Base-by-base conservation (phyloP, 139 green algal genomes). In the Pedinophyceae sp. region DNA sequence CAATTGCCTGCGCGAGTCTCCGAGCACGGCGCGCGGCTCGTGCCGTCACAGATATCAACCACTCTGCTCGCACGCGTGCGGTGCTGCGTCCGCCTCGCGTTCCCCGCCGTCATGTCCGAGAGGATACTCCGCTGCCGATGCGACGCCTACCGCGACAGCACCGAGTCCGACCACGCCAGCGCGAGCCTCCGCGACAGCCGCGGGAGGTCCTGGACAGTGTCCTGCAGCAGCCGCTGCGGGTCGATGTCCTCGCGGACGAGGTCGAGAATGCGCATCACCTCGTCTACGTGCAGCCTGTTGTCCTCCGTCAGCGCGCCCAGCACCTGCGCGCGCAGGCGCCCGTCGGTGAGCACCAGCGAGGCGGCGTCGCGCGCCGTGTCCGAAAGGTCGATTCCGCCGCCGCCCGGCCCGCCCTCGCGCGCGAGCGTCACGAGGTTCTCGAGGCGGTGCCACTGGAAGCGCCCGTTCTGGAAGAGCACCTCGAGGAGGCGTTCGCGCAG, bases 381-480 rank as follows among this genome's bases (percentile, higher is more conserved):
- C n/a, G 62, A 83, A 56, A 96, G 69, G 67, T 95, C 85, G 26
- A 98, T 68, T 7, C 71, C 72, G 24, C 43, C 51, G 4, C 24
- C 48, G 22, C 46, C 29, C 15, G 17, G 24, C 27, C 27, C 7
- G 25, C 78, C 77, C 49, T 93, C 77, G 39, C 65, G 65, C 15
- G 88, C 88, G 20, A 97, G 76, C 28, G 53, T 50, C 26, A 98
- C 77, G 40, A 98, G 73, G 75, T 98, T 98, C 60, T 93, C 78
- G 46, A 97, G 75, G 24, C 90, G 74, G 60, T 83, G 72, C 91
- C 91, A 98, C 63, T 94, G 85, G 67, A 98, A 93, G 65, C 81
- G 81, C 30, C 78, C 81, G 54, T 82, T 74, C 64, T 79, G 68
- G 66, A 92, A 92, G 26, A 94, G 71, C 52, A 94, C 79, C 70